Evolutionary conservation across 768 basidiomycete species (phyloP), one percentile per base, ranked within the genome.

Genomic region (Boletus fagicola): DNA sequence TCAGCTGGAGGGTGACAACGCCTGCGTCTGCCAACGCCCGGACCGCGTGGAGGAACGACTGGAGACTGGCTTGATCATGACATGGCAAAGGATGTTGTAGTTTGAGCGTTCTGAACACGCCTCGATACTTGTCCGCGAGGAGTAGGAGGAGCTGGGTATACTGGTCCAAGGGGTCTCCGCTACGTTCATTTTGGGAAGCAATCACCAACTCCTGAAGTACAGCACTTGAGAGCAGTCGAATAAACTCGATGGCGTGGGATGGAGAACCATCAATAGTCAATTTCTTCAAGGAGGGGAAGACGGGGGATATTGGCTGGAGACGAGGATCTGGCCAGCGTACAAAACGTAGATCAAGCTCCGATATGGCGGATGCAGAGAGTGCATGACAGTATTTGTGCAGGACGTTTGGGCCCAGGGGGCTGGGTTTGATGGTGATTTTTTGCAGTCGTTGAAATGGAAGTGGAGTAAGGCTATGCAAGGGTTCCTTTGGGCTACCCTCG

Each of bases 401-500:
- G 22, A 69, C 66, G 12, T 60, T 64, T 42, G 66, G 67, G 24
- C 24, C 20, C 15, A 68, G 57, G 11, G 66, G 67, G 31, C 62
- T 64, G 30, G 59, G 33, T 59, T 67, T 67, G 13, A 67, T 66
- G 6, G 65, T 54, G 39, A 64, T 50, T 48, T 49, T 66, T 26
- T 47, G 56, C 10, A 69, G 67, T 15, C 35, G 64, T 38, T 18
- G 57, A 8, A 67, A 67, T n/a, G 62, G 49, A 38, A 66, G 40
- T 5, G 65, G 67, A 10, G 46, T 44, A 26, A 68, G 51, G 24
- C 13, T 38, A 2, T 54, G 57, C 5, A 67, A 13, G 2, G 54
- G 20, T 28, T 66, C 66, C 50, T 63, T 68, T 20, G 67, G 67
- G 39, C 59, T 69, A 13, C 67, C 67, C 35, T 66, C 65, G 24